Evolutionary conservation across 2,329 filamentous ascomycete species (phyloP).

Genomic region (Neopestalotiopsis sp.): DNA sequence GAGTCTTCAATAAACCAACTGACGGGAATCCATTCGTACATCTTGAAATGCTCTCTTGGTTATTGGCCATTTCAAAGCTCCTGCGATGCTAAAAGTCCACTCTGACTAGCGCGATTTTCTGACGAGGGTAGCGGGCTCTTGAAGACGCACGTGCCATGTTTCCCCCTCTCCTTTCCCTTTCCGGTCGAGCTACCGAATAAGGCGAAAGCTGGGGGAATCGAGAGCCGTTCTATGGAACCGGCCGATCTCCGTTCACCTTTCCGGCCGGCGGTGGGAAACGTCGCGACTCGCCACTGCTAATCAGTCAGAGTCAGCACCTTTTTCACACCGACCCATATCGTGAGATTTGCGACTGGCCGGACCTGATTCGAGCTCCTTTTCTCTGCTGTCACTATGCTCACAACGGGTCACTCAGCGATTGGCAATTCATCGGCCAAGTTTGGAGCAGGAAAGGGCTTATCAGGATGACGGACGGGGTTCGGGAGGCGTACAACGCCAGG

Average conservation of each 20-base stretch:
- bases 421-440: constrained; percentile 21
- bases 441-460: constrained; percentile 17
- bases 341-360: neutral
- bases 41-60: too few relatives aligned
- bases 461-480: constrained; percentile 33
- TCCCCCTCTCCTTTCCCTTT: neutral
- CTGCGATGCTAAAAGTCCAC: too few relatives aligned
- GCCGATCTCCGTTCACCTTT: neutral
- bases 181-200: neutral
- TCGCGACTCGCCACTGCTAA: neutral
- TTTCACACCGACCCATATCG: neutral
- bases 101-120: too few relatives aligned
- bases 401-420: neutral
- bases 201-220: neutral
- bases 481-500: constrained; percentile 56
- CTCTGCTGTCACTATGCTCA: neutral
- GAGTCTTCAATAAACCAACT: too few relatives aligned
- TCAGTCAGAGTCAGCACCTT: neutral
- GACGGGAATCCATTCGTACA: too few relatives aligned
- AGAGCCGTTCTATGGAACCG: neutral
- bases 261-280: neutral
- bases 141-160: too few relatives aligned
- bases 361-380: neutral
- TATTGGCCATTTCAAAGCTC: too few relatives aligned
- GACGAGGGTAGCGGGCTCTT: too few relatives aligned